These are phyloP conservation scores for Quercus glauca DNA, from an alignment of 306 rosid species.

Conservation along the genomic window DNA sequence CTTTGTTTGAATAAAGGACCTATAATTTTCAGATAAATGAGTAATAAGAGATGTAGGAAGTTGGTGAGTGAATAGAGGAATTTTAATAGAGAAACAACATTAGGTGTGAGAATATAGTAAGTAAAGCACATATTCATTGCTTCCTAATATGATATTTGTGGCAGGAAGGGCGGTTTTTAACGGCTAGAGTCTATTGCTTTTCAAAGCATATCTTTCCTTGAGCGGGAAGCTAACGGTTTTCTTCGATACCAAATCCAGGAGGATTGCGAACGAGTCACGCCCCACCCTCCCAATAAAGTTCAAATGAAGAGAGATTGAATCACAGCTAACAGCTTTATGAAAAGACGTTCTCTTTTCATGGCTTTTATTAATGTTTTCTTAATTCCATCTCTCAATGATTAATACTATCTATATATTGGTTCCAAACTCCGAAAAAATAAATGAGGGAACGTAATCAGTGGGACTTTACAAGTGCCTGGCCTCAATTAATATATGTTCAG, in stretches of 20 bases:
- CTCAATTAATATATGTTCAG: no score
- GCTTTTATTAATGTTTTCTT: neutral
- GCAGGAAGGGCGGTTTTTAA: neutral
- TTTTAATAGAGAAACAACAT: neutral
- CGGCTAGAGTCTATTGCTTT: constrained; percentile 1
- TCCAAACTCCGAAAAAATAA: no score
- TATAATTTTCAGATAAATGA: neutral
- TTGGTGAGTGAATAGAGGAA: neutral
- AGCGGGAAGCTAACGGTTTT: constrained; percentile 22
- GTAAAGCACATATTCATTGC: constrained; percentile 68
- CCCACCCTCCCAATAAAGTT: no score
- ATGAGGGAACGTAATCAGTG: no score
- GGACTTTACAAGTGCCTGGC: no score
- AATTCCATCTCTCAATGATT: neutral
- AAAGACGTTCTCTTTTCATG: neutral
- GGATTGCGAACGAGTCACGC: no score
- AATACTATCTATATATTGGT: no score
- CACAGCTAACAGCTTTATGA: no score
- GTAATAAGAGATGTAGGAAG: neutral
- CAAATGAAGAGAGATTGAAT: no score
- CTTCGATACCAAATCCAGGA: neutral
- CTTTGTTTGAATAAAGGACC: neutral
- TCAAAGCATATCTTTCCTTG: constrained; percentile 6
- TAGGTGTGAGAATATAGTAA: constrained; percentile 11
- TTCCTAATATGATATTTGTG: constrained; percentile 15